Evolutionary conservation across 306 rosid genomes (phyloP), one percentile per base, ranked within the genome.

Genomic region (Fragaria iinumae): DNA sequence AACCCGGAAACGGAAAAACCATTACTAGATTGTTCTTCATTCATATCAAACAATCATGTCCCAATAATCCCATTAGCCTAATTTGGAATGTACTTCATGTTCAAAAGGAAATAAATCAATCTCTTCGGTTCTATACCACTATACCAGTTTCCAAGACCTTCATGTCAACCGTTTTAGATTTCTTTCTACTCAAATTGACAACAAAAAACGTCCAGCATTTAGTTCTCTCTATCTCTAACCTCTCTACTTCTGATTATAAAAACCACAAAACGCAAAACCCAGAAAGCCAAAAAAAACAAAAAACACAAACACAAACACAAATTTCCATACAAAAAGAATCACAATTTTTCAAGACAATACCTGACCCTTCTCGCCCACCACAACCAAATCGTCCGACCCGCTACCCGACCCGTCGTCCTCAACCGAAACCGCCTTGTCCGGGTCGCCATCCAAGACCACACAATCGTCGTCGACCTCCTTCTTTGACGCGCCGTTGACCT

Each of bases 301-400:
- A 32, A 3, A 32, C 34, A 29, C 7, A 18, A 7, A 59, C 1
- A 32, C 48, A 17, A 49, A 0, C 44, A 41, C 8, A 41, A 41
- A 4, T 25, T 49, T 18, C 29, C 23, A 0, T 20, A 45, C 11
- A 2, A 11, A 32, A 55, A 62, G 11, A 57, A 32, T 4, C 4
- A 32, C 34, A 56, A 18, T 12, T 18, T 23, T 29, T 34, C 11
- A 3, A 2, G 4, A 53, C n/a, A n/a, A 34, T 80, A 93, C 98
- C 91, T 84, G 96, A 55, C 98, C 94, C 87, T 88, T 93, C 82
- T 89, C 93, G 44, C 91, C 96, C 60, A 93, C 88, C 9, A 93
- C 81, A 72, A 84, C 74, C 85, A 90, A 79, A 75, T 93, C 96
- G 14, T 90, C 96, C 5, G 92, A 89, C 71, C 71, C 89, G 38